Evolutionary conservation across 495 filamentous ascomycete genomes (phyloP), one percentile per base, ranked within the genome.

Genomic region (Penicillium diatomitis): DNA sequence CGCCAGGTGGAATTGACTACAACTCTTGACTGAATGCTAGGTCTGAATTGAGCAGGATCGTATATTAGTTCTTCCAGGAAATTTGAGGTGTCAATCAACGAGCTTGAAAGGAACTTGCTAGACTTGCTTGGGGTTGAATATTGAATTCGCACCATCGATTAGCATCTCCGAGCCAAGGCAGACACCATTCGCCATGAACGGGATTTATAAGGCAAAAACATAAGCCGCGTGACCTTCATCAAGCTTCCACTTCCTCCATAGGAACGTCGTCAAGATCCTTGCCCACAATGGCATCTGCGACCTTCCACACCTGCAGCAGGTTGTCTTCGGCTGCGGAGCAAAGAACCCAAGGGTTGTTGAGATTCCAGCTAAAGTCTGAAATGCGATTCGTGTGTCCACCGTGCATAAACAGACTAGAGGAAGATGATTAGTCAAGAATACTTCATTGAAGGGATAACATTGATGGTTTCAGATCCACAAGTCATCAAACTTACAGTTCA

Each of bases 291-390:
- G 87, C 79, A 62, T 89, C 83, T 1, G 89, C 83, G n/a, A 94
- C 87, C 64, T 90, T 90, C 91, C 94, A 97, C 53, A 96, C 85
- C 66, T 97, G 90, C 36, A 99, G 77, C 49, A 97, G 73, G 55
- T 99, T 99, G 69, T 99, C 94, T 60, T 99, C 94, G 2, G 92
- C 91, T 8, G 91, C 90, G 42, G 86, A 91, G 59, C 87, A 88
- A 47, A 97, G 82, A 31, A 95, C 80, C 94, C 94, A 99, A 8
- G 90, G 90, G 58, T 96, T 87, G 57, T 90, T 96, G 50, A 82
- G 78, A 63, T 97, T 99, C 90, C 91, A 99, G 72, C 84, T 89
- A 57, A 99, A 97, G 66, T 99, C 94, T 7, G 86, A 86, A 37
- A 99, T 82, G 47, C 90, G 85, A 63, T 96, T 95, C 10, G 91